Evolutionary conservation across 805 yeast genomes (phyloP).

Genomic region (Brettanomyces naardenensis): DNA sequence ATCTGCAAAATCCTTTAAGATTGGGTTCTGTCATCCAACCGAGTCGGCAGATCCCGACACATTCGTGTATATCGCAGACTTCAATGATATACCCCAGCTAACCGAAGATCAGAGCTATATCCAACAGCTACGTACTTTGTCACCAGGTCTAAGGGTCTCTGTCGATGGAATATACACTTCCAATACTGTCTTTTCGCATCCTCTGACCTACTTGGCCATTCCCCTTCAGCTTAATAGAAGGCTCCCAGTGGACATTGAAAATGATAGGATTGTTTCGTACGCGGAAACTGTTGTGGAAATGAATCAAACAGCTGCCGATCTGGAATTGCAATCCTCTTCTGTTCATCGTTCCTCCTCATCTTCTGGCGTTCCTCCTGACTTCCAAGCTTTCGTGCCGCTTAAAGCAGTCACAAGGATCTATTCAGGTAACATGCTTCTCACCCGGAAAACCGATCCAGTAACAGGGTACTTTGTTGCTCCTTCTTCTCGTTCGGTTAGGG

Average conservation of each 20-base stretch:
- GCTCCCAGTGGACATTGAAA: constrained; percentile 16
- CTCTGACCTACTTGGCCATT: constrained; percentile 20
- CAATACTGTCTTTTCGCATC: constrained; percentile 11
- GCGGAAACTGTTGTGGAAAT: constrained; percentile 19
- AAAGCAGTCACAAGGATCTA: constrained; percentile 21
- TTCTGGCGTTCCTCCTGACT: constrained; percentile 9
- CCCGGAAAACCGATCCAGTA: constrained; percentile 22
- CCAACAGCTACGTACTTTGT: constrained; percentile 12
- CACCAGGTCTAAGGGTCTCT: constrained; percentile 12
- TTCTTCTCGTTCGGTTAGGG: constrained; percentile 11
- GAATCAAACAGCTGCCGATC: neutral
- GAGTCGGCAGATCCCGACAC: constrained; percentile 1
- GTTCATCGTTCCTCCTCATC: neutral
- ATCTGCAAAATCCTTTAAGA: neutral
- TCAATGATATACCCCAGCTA: constrained; percentile 14
- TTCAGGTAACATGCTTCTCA: constrained; percentile 14
- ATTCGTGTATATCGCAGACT: constrained; percentile 15
- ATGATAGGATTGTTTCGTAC: constrained; percentile 22
- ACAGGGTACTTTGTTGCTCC: constrained; percentile 20
- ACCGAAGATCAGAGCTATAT: constrained; percentile 20
- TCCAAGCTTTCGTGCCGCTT: constrained; percentile 21
- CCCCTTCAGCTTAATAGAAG: constrained; percentile 14
- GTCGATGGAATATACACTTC: constrained; percentile 17
- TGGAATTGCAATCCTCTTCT: neutral
- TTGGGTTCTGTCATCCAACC: constrained; percentile 2